A percentile compares a stretch with the other conserved stretches of the same genome.
Evolutionary conservation across 192 early-diverging fungal species (phyloP).

Genomic region (Dispira simplex): DNA sequence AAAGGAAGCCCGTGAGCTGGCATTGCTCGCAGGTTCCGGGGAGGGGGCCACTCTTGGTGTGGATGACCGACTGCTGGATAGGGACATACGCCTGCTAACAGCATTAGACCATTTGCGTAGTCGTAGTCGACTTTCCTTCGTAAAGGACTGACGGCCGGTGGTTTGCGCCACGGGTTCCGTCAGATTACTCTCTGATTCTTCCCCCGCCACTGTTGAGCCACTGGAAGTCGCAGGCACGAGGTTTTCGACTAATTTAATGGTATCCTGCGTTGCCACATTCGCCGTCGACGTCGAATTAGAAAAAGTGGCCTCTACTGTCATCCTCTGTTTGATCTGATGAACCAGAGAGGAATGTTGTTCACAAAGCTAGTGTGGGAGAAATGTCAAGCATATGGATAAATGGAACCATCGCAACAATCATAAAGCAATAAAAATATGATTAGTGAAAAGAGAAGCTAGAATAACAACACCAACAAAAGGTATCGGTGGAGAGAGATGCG

Average conservation of each 20-base stretch:
- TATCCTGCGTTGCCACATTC: background rate
- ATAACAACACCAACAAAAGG: background rate
- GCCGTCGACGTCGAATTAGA: constrained; percentile 1
- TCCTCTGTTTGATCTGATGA: background rate
- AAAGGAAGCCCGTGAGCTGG: background rate
- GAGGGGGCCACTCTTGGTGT: constrained; percentile 2
- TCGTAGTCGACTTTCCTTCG: constrained; percentile 6
- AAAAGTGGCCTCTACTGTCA: constrained; percentile 5
- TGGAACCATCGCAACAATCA: background rate
- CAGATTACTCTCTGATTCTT: background rate
- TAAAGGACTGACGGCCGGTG: constrained; percentile 1
- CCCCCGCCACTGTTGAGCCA: constrained; percentile 6
- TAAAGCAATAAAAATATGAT: background rate
- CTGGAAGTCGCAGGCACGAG: background rate
- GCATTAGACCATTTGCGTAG: constrained; percentile 11
- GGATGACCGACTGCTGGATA: constrained; percentile 3
- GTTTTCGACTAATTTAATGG: background rate
- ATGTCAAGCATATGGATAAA: background rate
- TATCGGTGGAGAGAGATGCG: background rate
- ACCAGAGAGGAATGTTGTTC: background rate
- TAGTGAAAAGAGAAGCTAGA: background rate
- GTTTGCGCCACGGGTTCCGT: background rate
- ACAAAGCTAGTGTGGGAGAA: background rate
- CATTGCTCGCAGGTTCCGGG: background rate
- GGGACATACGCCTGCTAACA: constrained; percentile 1